phyloP scores from a whole-genome alignment of 2,329 filamentous ascomycete genomes.

The Cylindrodendrum hubeiense region DNA sequence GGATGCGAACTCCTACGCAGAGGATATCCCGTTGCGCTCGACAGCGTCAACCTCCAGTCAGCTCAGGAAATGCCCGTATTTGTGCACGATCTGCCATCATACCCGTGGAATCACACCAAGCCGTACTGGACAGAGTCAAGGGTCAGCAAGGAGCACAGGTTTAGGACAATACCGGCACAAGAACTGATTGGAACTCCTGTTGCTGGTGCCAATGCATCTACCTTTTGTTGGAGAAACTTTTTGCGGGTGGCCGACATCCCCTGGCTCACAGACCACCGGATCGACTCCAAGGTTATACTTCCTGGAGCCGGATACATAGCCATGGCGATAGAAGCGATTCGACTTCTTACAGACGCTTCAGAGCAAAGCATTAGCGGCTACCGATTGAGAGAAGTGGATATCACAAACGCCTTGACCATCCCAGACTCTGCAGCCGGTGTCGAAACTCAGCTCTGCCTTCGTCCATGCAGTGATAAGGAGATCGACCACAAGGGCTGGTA shows the following conservation, averaged over 20 bases:
- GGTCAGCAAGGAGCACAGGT: not conserved
- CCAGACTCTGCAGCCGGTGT: not conserved
- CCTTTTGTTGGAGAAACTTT: constrained; percentile 5
- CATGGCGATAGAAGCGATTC: constrained; percentile 15
- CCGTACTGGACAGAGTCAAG: constrained; percentile 9
- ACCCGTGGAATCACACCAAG: constrained; percentile 6
- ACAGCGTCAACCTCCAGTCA: not conserved
- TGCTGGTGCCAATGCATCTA: not conserved
- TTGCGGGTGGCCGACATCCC: constrained; percentile 2
- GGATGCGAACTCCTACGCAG: not conserved
- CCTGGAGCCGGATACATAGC: constrained; percentile 5
- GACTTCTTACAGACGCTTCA: not conserved
- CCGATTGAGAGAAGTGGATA: not conserved
- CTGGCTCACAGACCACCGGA: constrained; percentile 14
- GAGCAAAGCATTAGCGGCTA: not conserved
- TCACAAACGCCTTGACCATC: not conserved
- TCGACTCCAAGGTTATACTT: not conserved
- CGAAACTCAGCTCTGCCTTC: not conserved
- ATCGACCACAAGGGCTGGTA: not conserved
- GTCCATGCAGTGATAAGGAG: not conserved
- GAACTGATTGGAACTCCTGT: not conserved
- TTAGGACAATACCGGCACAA: not conserved
- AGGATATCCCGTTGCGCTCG: constrained; percentile 2
- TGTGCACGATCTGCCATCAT: not conserved
- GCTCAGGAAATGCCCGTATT: no score